These are phyloP conservation scores for Macrotyloma uniflorum DNA, from an alignment of 306 rosid genomes.

Conservation along the genomic window DNA sequence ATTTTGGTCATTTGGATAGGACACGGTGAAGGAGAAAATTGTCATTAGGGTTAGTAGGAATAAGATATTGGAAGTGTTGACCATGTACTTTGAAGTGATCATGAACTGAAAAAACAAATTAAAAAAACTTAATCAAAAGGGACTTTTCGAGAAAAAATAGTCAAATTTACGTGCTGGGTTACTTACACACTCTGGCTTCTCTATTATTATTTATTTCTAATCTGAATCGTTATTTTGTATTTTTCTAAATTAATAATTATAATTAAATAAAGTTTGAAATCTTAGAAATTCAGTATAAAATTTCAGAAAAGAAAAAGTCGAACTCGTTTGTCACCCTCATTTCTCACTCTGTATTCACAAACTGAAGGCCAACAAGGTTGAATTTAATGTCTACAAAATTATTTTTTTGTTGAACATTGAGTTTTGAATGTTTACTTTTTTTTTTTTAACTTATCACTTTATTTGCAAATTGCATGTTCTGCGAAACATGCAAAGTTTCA, in stretches of 20 bases:
- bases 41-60: background rate
- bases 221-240: too few species aligned
- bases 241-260: too few species aligned
- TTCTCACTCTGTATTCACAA: background rate
- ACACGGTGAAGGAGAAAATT: background rate
- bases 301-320: too few species aligned
- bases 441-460: background rate
- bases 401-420: background rate
- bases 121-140: background rate
- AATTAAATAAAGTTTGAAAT: too few species aligned
- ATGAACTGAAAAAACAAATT: background rate
- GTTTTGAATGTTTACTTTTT: background rate
- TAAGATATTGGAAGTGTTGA: background rate
- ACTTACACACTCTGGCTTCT: too few species aligned
- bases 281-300: too few species aligned
- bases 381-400: background rate
- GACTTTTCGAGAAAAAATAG: background rate
- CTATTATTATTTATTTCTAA: too few species aligned
- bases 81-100: background rate
- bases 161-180: background rate
- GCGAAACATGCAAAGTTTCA: too few species aligned
- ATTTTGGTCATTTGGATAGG: background rate
- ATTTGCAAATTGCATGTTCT: too few species aligned
- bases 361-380: background rate
- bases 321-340: too few species aligned